These are phyloP conservation scores for Malus hybrid DNA, from an alignment of 331 rosid genomes.

Conservation along the genomic window DNA sequence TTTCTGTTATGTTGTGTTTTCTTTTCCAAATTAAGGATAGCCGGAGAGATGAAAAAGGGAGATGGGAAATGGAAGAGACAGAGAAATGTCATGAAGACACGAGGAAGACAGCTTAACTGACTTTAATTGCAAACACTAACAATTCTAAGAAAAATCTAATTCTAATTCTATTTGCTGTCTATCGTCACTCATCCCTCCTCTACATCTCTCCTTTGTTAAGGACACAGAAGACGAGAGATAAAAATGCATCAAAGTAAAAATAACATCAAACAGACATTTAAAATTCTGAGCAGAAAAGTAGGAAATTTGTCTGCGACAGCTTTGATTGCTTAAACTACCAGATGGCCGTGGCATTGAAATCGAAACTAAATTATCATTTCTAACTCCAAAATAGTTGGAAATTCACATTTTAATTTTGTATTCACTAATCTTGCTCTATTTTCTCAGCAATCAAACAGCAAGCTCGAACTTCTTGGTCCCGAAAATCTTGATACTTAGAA, in stretches of 20 bases:
- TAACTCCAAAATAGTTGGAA: not conserved
- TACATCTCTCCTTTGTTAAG: not conserved
- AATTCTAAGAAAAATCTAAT: not conserved
- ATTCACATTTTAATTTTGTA: not conserved
- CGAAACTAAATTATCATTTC: slow-evolving; percentile 15
- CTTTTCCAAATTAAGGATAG: not conserved
- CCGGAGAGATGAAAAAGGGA: not conserved
- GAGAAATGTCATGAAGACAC: not conserved
- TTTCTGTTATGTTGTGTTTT: not conserved
- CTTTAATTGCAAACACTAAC: not conserved
- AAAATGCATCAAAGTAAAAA: not conserved
- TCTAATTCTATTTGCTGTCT: not conserved
- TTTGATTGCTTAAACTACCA: not conserved
- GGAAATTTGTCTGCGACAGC: not conserved
- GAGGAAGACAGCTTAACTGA: not conserved
- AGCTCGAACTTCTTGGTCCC: not conserved
- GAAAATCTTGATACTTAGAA: not conserved
- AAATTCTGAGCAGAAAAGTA: not conserved
- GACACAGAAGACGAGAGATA: not conserved
- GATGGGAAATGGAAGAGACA: not conserved
- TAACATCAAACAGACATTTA: not conserved
- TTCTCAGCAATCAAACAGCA: not conserved
- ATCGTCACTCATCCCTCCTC: not conserved
- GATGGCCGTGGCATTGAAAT: not conserved
- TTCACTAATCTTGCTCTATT: not conserved